These are phyloP conservation scores for Stylosanthes scabra DNA, from an alignment of 331 rosid genomes.

Conservation along the genomic window DNA sequence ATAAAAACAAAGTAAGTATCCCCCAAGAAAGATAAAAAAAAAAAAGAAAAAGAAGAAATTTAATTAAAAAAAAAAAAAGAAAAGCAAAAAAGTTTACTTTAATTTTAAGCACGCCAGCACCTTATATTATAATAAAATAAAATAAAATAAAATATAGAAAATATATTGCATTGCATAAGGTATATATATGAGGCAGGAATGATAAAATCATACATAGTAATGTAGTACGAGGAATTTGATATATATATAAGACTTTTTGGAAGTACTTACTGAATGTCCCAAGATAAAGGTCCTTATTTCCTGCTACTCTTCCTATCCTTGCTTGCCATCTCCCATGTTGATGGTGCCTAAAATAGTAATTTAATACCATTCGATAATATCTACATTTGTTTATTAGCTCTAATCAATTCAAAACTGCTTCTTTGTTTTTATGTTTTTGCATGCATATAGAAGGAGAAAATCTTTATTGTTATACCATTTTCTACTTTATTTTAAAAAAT, in stretches of 20 bases:
- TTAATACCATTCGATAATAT: not conserved
- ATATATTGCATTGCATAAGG: too few relatives aligned
- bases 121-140: not conserved
- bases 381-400: not conserved
- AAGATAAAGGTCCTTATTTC: slow-evolving; percentile 97
- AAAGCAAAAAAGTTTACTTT: not conserved
- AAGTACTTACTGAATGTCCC: slow-evolving; percentile 89
- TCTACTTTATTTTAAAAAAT: too few relatives aligned
- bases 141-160: too few relatives aligned
- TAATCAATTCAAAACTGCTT: not conserved
- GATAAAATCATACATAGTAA: not conserved
- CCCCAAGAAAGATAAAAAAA: not conserved
- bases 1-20: slow-evolving; percentile 14
- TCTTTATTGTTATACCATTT: too few relatives aligned
- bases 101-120: slow-evolving; percentile 11
- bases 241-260: not conserved
- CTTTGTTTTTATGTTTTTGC: too few relatives aligned
- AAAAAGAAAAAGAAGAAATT: too few relatives aligned
- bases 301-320: slow-evolving; percentile 96
- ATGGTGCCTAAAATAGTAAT: slow-evolving; percentile 69
- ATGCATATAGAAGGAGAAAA: too few relatives aligned
- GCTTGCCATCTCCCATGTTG: slow-evolving; percentile 99
- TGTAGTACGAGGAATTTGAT: slow-evolving; percentile 11
- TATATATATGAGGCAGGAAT: not conserved
- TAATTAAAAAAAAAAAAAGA: too few relatives aligned